These are phyloP conservation scores for Taphrina betulina DNA, from an alignment of 1,139 yeast species.

Conservation along the genomic window DNA sequence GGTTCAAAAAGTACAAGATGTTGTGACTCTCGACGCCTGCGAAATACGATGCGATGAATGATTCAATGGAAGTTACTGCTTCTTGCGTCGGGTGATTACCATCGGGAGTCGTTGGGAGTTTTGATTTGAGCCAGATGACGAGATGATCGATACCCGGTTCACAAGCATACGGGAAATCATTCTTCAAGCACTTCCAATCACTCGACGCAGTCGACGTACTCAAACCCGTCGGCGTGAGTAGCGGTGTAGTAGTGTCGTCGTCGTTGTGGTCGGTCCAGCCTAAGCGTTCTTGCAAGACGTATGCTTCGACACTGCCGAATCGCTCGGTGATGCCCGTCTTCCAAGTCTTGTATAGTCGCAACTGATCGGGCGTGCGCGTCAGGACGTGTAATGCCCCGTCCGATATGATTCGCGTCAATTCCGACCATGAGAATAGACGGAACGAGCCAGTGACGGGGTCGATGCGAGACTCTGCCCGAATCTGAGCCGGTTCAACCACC, in stretches of 20 bases:
- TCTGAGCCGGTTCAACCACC: neutral
- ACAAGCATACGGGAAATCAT: constrained; percentile 49
- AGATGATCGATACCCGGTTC: constrained; percentile 46
- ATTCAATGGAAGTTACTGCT: no score
- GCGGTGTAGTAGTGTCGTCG: constrained; percentile 10
- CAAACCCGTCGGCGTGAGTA: constrained; percentile 39
- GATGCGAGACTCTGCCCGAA: constrained; percentile 12
- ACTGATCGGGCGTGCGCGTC: constrained; percentile 44
- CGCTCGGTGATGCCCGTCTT: constrained; percentile 40
- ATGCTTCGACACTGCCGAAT: constrained; percentile 44
- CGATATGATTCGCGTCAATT: neutral
- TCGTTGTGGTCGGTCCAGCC: constrained; percentile 40
- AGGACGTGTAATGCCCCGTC: constrained; percentile 39
- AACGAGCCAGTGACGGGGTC: constrained; percentile 12
- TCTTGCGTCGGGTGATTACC: no score
- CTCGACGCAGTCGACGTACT: no score
- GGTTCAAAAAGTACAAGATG: constrained; percentile 22
- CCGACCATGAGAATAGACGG: constrained; percentile 12
- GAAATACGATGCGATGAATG: no score
- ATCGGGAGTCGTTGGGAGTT: no score
- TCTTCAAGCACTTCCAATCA: constrained; percentile 46
- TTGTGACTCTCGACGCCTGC: constrained; percentile 1
- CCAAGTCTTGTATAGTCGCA: constrained; percentile 43
- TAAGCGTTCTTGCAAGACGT: constrained; percentile 42
- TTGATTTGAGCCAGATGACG: constrained; percentile 51